Conservation (phyloP, 768 basidiomycete genomes). For the Serendipita indica region DNA sequence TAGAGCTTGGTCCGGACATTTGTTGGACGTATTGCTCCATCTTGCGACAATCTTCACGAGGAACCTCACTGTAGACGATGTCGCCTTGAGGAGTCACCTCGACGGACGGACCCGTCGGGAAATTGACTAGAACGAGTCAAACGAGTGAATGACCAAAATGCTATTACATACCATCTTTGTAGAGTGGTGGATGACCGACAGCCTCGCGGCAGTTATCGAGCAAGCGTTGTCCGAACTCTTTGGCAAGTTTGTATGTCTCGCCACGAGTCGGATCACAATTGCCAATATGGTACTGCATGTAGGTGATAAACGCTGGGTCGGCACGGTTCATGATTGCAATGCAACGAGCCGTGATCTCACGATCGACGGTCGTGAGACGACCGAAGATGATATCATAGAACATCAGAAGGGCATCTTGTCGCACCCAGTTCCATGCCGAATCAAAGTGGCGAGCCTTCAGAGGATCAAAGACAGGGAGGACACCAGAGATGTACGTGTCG, state of each 20-base stretch:
- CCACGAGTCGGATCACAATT: constrained; percentile 66
- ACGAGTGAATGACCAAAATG: neutral
- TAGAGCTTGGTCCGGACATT: constrained; percentile 91
- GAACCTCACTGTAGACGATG: constrained; percentile 87
- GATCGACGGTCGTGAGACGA: constrained; percentile 81
- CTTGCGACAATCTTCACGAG: constrained; percentile 91
- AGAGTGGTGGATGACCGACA: constrained; percentile 68
- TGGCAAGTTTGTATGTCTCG: constrained; percentile 86
- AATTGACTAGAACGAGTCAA: constrained; percentile 44
- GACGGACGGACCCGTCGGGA: constrained; percentile 94
- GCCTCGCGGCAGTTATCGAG: constrained; percentile 87
- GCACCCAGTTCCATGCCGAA: constrained; percentile 99
- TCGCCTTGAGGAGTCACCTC: constrained; percentile 90
- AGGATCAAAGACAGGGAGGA: constrained; percentile 86
- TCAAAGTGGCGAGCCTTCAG: constrained; percentile 97
- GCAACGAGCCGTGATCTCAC: constrained; percentile 92
- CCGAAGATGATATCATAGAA: constrained; percentile 98
- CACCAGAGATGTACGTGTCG: constrained; percentile 83
- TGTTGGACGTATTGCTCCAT: constrained; percentile 95
- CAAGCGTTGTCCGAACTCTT: constrained; percentile 91
- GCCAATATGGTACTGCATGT: constrained; percentile 94
- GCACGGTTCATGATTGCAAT: constrained; percentile 96
- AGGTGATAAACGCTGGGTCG: constrained; percentile 76
- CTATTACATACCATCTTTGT: constrained; percentile 72
- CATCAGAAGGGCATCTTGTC: constrained; percentile 92